Percentiles rank a stretch among this genome's conserved stretches.
phyloP scores from a whole-genome alignment of 805 yeast genomes.

The Starmerella roubikii region DNA sequence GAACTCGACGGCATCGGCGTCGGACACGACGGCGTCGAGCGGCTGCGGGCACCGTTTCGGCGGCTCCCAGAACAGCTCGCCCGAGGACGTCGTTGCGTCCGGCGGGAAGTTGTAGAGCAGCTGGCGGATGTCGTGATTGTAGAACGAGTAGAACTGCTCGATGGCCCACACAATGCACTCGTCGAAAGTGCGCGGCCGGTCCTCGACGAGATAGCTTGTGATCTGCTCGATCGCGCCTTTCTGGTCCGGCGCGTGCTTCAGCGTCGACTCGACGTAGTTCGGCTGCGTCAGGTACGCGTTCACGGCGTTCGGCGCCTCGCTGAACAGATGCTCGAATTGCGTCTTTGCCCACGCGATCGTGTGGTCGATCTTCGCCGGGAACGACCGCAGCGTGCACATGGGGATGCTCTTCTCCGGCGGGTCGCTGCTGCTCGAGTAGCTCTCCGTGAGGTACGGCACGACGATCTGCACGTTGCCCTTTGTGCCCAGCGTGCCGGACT shows the following conservation, averaged over 20 bases:
- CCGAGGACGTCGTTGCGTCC: conserved; percentile 80
- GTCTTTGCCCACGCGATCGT: conserved; percentile 99
- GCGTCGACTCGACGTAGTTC: conserved; percentile 76
- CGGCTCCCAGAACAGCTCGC: conserved; percentile 95
- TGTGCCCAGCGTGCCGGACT: conserved; percentile 95
- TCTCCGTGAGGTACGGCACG: conserved; percentile 85
- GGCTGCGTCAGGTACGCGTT: conserved; percentile 84
- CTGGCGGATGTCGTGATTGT: conserved; percentile 75
- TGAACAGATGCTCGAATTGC: conserved; percentile 79
- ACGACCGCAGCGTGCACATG: conserved; percentile 88
- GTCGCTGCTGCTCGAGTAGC: conserved; percentile 91
- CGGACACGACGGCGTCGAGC: conserved; percentile 58
- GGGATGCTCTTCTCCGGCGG: conserved; percentile 99
- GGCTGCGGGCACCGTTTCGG: conserved; percentile 93
- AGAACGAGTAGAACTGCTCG: conserved; percentile 71
- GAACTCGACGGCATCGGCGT: conserved; percentile 69
- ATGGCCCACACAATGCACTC: conserved; percentile 96
- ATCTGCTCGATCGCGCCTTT: conserved; percentile 77
- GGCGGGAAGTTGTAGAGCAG: conserved; percentile 86
- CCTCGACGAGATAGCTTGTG: conserved; percentile 47
- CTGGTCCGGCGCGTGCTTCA: conserved; percentile 86
- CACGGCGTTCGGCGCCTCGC: conserved; percentile 86
- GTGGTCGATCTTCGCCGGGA: conserved; percentile 97
- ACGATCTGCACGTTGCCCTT: conserved; percentile 97
- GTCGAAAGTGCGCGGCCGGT: conserved; percentile 80